phyloP scores from a whole-genome alignment of 2,329 filamentous ascomycete species.

The Trichoderma oligosporum region DNA sequence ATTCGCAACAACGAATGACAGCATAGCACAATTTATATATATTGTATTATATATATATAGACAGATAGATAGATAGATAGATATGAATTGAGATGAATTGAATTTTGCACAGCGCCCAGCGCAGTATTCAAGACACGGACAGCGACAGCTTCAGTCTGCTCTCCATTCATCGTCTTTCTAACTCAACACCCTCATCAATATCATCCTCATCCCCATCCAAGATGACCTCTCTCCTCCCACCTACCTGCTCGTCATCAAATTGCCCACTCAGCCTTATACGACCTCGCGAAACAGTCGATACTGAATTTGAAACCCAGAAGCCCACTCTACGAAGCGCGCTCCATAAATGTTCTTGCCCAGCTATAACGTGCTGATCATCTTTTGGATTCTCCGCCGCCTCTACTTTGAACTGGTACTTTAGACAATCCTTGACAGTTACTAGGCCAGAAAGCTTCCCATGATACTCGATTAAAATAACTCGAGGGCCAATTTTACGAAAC shows the following conservation, averaged over 20 bases:
- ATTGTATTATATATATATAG: constrained; percentile 2
- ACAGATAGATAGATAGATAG: neutral
- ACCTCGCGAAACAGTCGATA: constrained; percentile 53
- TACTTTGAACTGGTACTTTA: constrained; percentile 96
- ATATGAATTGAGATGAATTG: neutral
- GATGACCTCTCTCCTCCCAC: constrained; percentile 45
- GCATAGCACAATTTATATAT: neutral
- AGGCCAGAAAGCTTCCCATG: constrained; percentile 78
- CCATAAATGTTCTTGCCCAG: constrained; percentile 65
- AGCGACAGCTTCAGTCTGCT: neutral
- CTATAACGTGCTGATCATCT: constrained; percentile 52
- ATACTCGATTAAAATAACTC: constrained; percentile 89
- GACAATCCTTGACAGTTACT: constrained; percentile 93
- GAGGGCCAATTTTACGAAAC: constrained; percentile 94
- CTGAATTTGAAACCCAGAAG: constrained; percentile 56
- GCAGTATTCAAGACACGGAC: neutral
- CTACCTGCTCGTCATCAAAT: constrained; percentile 34
- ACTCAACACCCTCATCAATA: constrained; percentile 41
- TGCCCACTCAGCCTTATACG: constrained; percentile 49
- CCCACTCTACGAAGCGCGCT: constrained; percentile 49
- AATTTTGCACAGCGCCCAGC: constrained; percentile 3
- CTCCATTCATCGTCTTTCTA: constrained; percentile 34
- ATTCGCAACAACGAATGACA: neutral
- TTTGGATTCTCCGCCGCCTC: constrained; percentile 77
- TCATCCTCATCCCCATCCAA: constrained; percentile 43